Evolutionary conservation across 2,329 filamentous ascomycete species (phyloP).

Genomic region (Cordyceps tenuipes): DNA sequence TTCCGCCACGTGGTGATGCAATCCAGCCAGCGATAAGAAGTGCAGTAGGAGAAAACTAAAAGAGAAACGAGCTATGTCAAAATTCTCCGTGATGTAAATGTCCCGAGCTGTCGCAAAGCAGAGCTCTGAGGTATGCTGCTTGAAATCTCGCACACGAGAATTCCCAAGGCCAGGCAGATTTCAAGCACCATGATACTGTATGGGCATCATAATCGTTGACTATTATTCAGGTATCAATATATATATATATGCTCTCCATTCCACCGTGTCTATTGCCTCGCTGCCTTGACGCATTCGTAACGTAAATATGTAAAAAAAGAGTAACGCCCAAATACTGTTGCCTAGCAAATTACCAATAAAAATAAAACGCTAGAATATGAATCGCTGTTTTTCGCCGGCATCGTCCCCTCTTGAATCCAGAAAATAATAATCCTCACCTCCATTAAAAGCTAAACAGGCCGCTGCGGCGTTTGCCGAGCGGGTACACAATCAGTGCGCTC

Average conservation of each 20-base stretch:
- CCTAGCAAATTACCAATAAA: neutral
- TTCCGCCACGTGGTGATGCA: constrained; percentile 4
- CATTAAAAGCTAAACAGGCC: constrained; percentile 45
- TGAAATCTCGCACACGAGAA: too few species aligned
- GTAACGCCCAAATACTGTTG: neutral
- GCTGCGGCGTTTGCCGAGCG: constrained; percentile 49
- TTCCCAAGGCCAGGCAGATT: too few species aligned
- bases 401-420: neutral
- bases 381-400: neutral
- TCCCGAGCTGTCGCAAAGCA: neutral
- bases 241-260: too few species aligned
- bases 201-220: too few species aligned
- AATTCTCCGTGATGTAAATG: neutral
- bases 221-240: too few species aligned
- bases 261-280: neutral
- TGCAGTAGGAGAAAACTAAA: neutral
- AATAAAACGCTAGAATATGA: constrained; percentile 4
- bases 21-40: neutral
- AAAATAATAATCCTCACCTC: constrained; percentile 10
- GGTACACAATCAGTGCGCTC: constrained; percentile 47
- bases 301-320: neutral
- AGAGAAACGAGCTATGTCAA: neutral
- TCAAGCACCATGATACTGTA: too few species aligned
- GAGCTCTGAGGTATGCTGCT: neutral
- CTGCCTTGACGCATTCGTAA: neutral